Base-by-base conservation (phyloP, 352 stramenopile species). In the Globisporangium barbulae region DNA sequence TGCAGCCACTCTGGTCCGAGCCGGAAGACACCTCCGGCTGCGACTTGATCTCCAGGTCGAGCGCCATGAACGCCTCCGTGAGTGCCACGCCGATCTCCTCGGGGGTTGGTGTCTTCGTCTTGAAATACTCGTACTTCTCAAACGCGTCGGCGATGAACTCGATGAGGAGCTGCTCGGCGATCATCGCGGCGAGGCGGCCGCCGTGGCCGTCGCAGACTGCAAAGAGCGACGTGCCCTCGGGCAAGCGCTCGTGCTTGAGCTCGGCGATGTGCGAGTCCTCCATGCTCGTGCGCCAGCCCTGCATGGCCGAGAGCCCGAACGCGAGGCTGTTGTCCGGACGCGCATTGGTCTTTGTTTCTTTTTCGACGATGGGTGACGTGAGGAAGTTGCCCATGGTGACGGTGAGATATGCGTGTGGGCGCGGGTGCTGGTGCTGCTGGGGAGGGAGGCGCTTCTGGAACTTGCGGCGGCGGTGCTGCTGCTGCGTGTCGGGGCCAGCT, bases 281-380 rank as follows among this genome's bases (percentile, higher is more conserved):
- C 83, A 95, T 93, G 61, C 72, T 86, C 41, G 76, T 87, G 63
- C 86, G 84, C 84, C 86, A 93, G 33, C 84, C 86, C 58, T 95
- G 86, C 83, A 95, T 95, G 55, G 75, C 72, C 31, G 83, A 85
- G 63, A 93, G 59, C 25, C 78, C 85, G 60, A 74, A 94, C 57
- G 64, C 53, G 19, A 96, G 71, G 25, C 65, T 76, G 69, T 89
- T 90, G 53, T 83, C 78, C 15, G 69, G 25, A 44, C 79, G 77
- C 10, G 69, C 35, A 33, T 70, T 75, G 19, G 66, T 68, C 33
- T 83, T 62, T 12, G 83, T 91, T 25, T 91, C 77, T 71, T 96
- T 96, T 21, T 89, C 79, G 39, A 80, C 93, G 53, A 91, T 83
- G 52, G 85, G 85, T 25, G 79, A 78, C 59, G 80, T 75, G 47